Base-by-base conservation (phyloP, 2,329 filamentous ascomycete species). In the Exophiala dermatitidis region DNA sequence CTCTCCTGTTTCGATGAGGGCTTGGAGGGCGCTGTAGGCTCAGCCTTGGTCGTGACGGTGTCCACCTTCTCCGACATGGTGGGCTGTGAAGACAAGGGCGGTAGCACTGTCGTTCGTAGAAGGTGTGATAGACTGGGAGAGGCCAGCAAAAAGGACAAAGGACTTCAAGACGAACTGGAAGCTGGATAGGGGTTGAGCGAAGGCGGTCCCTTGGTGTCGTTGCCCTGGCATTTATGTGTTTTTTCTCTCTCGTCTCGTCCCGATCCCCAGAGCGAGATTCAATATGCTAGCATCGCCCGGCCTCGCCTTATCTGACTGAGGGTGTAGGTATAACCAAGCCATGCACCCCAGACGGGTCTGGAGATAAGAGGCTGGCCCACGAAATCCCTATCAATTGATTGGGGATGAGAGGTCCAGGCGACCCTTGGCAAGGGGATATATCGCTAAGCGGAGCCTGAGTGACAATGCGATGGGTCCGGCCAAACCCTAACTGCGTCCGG, bases 41-140 rank as follows among this genome's bases (percentile, higher is more conserved):
- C 46, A 32, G 46, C 33, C 46, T 40, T 48, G 26, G n/a, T 31
- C n/a, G 32, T 31, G 26, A 48, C 19, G 28, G 28, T 41, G 26
- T 48, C 46, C 19, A 31, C 7, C 19, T 48, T 47, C 32, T 47
- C 45, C 6, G 45, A 33, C 45, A 47, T 47, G 45, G 9, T 47
- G 32, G 9, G 7, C 2, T 47, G 6, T 26, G 32, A 5, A 10
- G 26, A 32, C 7, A 19, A 19, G 19, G 19, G 19, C 19, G 19
- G 19, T 19, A 19, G 19, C 19, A 19, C 19, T 19, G 19, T 19
- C 19, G 19, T 19, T 19, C 19, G 19, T 19, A 19, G 19, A 19
- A 19, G 19, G 19, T 19, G 19, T 19, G 19, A 19, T 19, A 19
- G 19, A 19, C 19, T 19, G 19, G 19, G 19, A 19, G 19, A 19